phyloP scores from a whole-genome alignment of 208 protist genomes.

The Leishmania mexicana region DNA sequence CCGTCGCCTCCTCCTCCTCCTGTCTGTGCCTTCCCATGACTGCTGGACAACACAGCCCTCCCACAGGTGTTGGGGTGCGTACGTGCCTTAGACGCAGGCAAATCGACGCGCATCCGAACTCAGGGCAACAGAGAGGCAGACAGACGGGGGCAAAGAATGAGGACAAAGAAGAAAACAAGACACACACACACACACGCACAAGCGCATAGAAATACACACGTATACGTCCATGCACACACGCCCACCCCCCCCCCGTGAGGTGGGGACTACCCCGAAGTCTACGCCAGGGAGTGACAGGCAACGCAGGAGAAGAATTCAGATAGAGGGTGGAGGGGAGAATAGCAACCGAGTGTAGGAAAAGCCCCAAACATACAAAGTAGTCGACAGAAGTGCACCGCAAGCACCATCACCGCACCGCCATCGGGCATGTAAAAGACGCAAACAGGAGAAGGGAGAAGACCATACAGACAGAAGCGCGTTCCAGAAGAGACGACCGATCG shows the following conservation, averaged over 20 bases:
- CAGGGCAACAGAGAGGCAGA: constrained; percentile 4
- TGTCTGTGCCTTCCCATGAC: not conserved
- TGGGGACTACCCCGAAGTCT: not conserved
- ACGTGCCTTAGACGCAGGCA: not conserved
- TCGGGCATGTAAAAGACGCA: not conserved
- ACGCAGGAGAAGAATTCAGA: not conserved
- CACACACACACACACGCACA: not conserved
- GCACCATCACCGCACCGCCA: not conserved
- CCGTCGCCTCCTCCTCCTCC: not conserved
- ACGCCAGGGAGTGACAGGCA: not conserved
- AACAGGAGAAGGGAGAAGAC: not conserved
- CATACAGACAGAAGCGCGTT: not conserved
- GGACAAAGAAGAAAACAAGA: not conserved
- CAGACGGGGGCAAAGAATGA: not conserved
- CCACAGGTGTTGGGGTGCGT: not conserved
- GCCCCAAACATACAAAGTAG: not conserved
- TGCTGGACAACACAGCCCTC: not conserved
- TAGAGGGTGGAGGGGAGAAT: constrained; percentile 5
- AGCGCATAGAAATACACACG: not conserved
- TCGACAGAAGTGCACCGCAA: not conserved
- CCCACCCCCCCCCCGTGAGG: too few species aligned
- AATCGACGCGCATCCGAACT: not conserved
- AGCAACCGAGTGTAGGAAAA: not conserved
- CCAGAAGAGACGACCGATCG: not conserved
- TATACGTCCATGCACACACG: not conserved